Evolutionary conservation across 2,329 filamentous ascomycete species (phyloP), one percentile per base, ranked within the genome.

Genomic region (Podosphaera aphanis): DNA sequence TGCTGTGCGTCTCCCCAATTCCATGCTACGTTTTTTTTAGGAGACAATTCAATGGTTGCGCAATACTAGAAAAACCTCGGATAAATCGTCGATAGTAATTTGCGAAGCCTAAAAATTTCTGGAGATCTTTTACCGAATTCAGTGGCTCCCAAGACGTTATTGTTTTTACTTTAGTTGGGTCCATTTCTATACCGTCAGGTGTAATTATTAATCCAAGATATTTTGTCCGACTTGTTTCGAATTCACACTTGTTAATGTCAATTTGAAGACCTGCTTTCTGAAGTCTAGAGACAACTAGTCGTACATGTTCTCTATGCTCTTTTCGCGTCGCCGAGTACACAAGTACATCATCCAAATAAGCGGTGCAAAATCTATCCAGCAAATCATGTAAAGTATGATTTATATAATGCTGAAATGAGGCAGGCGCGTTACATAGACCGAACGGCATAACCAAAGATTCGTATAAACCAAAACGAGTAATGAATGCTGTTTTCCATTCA

Each of bases 351-450:
- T 39, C 2, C 37, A 39, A 2, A 16, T 20, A 39, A 13, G 25
- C 23, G 6, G 37, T 44, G 19, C 23, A 46, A 35, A 38, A 38
- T 5, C 29, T 15, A 31, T 46, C 18, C 16, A 48, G 35, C 10
- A 35, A 39, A 39, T 43, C 31, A 18, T 18, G 21, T 6, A 18
- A 44, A n/a, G n/a, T 23, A 39, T 48, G 23, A 36, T 48, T 48
- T 18, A 48, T 48, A 33, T 46, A 46, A 11, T 19, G 2, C 18
- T 27, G 20, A 18, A 43, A 27, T 15, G 40, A 20, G 13, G 18
- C 33, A 1, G 33, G 35, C 2, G 19, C 10, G 19, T 45, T 45
- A 15, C 35, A 39, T 2, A 25, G n/a, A 3, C 35, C 33, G 21
- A 45, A 45, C 13, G 13, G 33, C 2, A 39, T 45, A 16, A 45